Base-by-base conservation (phyloP, 192 early-diverging fungal genomes). In the Ambispora gerdemannii region DNA sequence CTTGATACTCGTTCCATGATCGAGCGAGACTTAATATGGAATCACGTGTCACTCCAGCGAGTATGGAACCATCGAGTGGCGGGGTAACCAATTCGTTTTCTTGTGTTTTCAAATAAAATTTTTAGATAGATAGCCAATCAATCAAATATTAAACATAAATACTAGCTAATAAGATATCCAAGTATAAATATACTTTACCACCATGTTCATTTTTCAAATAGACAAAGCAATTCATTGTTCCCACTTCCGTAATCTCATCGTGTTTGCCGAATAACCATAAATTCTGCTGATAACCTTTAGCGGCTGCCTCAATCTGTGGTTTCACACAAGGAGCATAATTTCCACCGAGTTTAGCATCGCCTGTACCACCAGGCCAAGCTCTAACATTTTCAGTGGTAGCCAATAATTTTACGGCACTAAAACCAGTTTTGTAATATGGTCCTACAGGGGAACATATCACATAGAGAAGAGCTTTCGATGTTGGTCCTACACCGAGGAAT, bases 211-310 rank as follows among this genome's bases (percentile, higher is more conserved):
- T 94, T 73, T 84, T 90, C 91, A 90, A 93, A 80, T 82, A 84
- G 33, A 91, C 84, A 82, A 98, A 98, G 76, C 92, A 88, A 85
- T 98, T 98, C 93, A 96, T 96, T 31, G 96, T 95, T 33, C 96
- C 96, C 36, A 97, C 95, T 80, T 98, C 96, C 56, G 94, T 98
- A 58, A 98, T 79, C 73, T 90, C 80, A 72, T 92, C 82, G 20
- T 96, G 82, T 22, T 83, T 65, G 68, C 96, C 96, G 80, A 95
- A 95, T 24, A 95, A 80, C 96, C 96, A 98, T 75, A 98, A 82
- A 79, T 93, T 93, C 76, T 98, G 96, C 76, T 92, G 91, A 79
- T 88, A 95, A 4, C 96, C 96, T 70, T 90, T 81, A 76, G 89
- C 82, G 74, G 90, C 91, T 55, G 95, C 96, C 69, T 90, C 83